Evolutionary conservation across 495 filamentous ascomycete species (phyloP).

Genomic region (Aspergillus ellipticus): DNA sequence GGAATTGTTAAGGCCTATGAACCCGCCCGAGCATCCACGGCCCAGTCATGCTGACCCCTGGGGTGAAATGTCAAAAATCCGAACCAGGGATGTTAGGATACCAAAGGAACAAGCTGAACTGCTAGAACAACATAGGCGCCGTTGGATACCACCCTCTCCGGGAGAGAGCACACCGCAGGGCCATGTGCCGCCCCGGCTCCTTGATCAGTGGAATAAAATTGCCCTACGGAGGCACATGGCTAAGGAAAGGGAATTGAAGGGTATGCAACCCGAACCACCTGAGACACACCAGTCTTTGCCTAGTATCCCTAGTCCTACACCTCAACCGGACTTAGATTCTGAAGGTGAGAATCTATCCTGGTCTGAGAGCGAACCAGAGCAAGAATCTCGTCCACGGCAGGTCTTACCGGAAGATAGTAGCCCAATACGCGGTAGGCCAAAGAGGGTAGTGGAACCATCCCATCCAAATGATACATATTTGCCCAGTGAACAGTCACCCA

Average conservation of each 20-base stretch:
- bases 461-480: not conserved
- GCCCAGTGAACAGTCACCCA: not conserved
- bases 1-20: not conserved
- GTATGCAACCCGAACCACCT: not conserved
- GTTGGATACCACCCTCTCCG: constrained; percentile 37
- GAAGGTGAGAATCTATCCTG: constrained; percentile 12
- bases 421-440: constrained; percentile 11
- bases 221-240: constrained; percentile 19
- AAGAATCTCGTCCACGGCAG: constrained; percentile 1
- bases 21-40: not conserved
- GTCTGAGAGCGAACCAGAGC: constrained; percentile 10
- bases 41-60: constrained; percentile 24
- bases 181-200: constrained; percentile 34
- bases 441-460: not conserved
- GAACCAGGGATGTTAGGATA: constrained; percentile 47
- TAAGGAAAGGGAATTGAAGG: not conserved
- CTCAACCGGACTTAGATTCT: constrained; percentile 11
- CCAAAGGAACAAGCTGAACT: constrained; percentile 58
- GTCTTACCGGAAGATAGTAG: constrained; percentile 26
- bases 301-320: not conserved
- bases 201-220: constrained; percentile 36
- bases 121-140: constrained; percentile 48
- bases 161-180: constrained; percentile 22
- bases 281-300: constrained; percentile 2
- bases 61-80: constrained; percentile 39